Evolutionary conservation across 257 asterid species (phyloP).

Genomic region (Verbena officinalis): DNA sequence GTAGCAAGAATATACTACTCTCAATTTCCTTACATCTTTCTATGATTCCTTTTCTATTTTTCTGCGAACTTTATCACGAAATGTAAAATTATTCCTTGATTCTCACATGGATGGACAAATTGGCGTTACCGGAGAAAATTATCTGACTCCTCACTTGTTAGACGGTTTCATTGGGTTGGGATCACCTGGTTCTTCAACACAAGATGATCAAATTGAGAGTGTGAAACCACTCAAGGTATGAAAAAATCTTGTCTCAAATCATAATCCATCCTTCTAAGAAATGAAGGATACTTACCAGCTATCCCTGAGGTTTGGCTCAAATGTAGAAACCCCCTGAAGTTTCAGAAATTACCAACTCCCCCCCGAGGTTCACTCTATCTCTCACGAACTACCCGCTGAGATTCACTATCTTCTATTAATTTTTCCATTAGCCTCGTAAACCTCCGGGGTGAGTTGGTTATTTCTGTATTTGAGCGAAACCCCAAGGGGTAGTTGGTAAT

Average conservation of each 20-base stretch:
- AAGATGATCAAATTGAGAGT: slow-evolving; percentile 36
- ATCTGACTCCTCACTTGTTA: slow-evolving; percentile 52
- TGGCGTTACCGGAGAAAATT: slow-evolving; percentile 63
- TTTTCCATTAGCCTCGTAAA: too few species aligned
- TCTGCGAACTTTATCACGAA: neutral
- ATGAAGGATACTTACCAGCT: too few species aligned
- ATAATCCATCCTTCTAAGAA: neutral
- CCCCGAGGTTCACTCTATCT: too few species aligned
- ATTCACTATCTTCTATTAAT: too few species aligned
- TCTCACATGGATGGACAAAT: slow-evolving; percentile 76
- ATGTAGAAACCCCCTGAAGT: too few species aligned
- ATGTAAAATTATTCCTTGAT: slow-evolving; percentile 53
- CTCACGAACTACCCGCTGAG: too few species aligned
- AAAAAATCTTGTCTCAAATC: slow-evolving; percentile 6
- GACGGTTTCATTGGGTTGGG: slow-evolving; percentile 71
- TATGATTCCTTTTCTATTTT: neutral
- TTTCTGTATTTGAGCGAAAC: too few species aligned
- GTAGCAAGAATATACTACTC: neutral
- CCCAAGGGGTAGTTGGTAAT: too few species aligned
- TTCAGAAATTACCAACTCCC: too few species aligned
- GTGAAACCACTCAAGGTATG: slow-evolving; percentile 62
- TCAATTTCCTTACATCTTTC: neutral
- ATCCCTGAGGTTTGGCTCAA: too few species aligned
- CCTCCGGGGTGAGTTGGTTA: neutral
- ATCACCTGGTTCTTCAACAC: slow-evolving; percentile 45